Conservation (phyloP, 2,329 filamentous ascomycete species). For the Coleophoma cylindrospora region DNA sequence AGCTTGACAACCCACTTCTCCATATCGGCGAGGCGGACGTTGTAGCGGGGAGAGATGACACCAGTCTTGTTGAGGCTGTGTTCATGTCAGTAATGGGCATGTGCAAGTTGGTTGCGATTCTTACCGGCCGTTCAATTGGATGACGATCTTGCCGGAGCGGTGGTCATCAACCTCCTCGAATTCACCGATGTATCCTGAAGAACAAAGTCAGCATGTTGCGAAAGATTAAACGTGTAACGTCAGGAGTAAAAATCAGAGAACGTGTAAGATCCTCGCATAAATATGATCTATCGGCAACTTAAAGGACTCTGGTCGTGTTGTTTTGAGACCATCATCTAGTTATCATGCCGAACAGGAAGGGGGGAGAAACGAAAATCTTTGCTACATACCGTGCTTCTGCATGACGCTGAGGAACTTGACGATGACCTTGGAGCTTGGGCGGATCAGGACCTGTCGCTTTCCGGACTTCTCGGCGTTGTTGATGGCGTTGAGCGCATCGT, state of each 20-base stretch:
- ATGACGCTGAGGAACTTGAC: constrained; percentile 99
- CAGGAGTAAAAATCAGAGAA: constrained; percentile 68
- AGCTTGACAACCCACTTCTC: constrained; percentile 99
- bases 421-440: constrained; percentile 98
- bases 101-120: constrained; percentile 14
- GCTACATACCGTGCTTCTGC: constrained; percentile 94
- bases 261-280: constrained; percentile 91
- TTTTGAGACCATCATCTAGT: constrained; percentile 94
- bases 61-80: constrained; percentile 88
- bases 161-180: constrained; percentile 99
- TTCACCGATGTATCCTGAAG: constrained; percentile 92
- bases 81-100: constrained; percentile 8
- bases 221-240: constrained; percentile 90
- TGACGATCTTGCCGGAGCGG: constrained; percentile 99
- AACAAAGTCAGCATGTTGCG: constrained; percentile 72
- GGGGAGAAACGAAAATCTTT: constrained; percentile 10
- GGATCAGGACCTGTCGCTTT: constrained; percentile 99
- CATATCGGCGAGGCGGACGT: constrained; percentile 93
- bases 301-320: constrained; percentile 97
- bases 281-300: constrained; percentile 96
- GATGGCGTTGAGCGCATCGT: constrained; percentile 98
- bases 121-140: constrained; percentile 94
- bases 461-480: constrained; percentile 99
- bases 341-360: constrained; percentile 90
- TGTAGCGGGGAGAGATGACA: constrained; percentile 99